Conservation (phyloP, 306 rosid species). For the Argentina anserina region DNA sequence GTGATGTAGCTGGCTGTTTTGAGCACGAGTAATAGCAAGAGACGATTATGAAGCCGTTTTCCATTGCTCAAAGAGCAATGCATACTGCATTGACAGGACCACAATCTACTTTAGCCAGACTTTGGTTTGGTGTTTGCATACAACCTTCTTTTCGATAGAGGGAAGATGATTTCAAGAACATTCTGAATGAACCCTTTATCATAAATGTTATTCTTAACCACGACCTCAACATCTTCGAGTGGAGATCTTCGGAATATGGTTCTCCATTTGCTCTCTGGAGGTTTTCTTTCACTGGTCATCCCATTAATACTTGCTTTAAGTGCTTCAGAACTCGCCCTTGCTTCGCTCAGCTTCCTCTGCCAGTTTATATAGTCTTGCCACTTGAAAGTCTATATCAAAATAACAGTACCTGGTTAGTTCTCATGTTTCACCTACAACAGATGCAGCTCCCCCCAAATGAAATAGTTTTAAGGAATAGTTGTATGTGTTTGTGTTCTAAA, state of each 20-base stretch:
- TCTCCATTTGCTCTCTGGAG: slow-evolving; percentile 66
- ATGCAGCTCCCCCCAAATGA: background rate
- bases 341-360: slow-evolving; percentile 76
- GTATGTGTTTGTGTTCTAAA: background rate
- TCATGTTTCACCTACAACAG: background rate
- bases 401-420: background rate
- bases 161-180: slow-evolving; percentile 57
- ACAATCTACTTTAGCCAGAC: slow-evolving; percentile 45
- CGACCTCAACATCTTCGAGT: slow-evolving; percentile 46
- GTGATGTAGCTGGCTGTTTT: background rate
- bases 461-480: background rate
- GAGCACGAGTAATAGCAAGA: background rate
- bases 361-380: slow-evolving; percentile 78
- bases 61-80: background rate
- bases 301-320: slow-evolving; percentile 56
- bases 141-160: slow-evolving; percentile 53
- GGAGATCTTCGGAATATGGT: slow-evolving; percentile 61
- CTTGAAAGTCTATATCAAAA: slow-evolving; percentile 69
- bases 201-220: slow-evolving; percentile 60
- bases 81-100: background rate
- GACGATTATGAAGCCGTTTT: background rate
- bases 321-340: slow-evolving; percentile 60
- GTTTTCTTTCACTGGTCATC: slow-evolving; percentile 43
- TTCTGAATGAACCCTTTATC: slow-evolving; percentile 66
- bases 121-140: slow-evolving; percentile 47